These are phyloP conservation scores for Cocos nucifera DNA, from an alignment of 176 grass and related monocot species.

Conservation along the genomic window DNA sequence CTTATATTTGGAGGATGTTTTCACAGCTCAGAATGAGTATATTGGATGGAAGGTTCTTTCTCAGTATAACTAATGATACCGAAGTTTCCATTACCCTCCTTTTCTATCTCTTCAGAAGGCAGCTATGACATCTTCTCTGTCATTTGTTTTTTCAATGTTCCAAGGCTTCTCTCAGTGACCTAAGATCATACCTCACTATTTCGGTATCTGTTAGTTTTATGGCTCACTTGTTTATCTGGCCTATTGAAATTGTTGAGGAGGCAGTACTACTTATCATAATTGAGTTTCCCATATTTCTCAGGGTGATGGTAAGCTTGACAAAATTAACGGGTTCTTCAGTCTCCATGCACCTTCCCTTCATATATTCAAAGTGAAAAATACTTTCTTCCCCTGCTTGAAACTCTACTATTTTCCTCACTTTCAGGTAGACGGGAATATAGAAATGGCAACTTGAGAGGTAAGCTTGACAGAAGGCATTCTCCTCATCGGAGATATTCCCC, in stretches of 20 bases:
- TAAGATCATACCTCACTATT: constrained; percentile 33
- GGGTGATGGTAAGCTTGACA: constrained; percentile 61
- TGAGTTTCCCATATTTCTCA: constrained; percentile 50
- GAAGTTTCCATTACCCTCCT: constrained; percentile 18
- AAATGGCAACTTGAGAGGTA: constrained; percentile 54
- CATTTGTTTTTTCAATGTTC: constrained; percentile 15
- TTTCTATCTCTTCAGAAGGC: constrained; percentile 32
- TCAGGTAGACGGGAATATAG: constrained; percentile 55
- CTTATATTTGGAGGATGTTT: constrained; percentile 29
- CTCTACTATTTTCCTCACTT: constrained; percentile 9
- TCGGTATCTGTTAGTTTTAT: constrained; percentile 40
- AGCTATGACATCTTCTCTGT: constrained; percentile 24
- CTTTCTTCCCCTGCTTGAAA: constrained; percentile 11
- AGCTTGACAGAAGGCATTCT: constrained; percentile 65
- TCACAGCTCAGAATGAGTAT: constrained; percentile 24
- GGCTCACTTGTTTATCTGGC: constrained; percentile 36
- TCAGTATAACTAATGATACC: constrained; percentile 10
- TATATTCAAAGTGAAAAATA: neutral
- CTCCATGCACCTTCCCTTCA: constrained; percentile 21
- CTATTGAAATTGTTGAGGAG: constrained; percentile 38
- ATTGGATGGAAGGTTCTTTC: constrained; percentile 25
- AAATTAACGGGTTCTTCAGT: constrained; percentile 32
- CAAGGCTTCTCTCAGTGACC: constrained; percentile 34
- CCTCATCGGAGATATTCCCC: constrained; percentile 53
- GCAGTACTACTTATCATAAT: constrained; percentile 43